Conservation (phyloP, 345 rosid species). For the Gossypium arboreum region DNA sequence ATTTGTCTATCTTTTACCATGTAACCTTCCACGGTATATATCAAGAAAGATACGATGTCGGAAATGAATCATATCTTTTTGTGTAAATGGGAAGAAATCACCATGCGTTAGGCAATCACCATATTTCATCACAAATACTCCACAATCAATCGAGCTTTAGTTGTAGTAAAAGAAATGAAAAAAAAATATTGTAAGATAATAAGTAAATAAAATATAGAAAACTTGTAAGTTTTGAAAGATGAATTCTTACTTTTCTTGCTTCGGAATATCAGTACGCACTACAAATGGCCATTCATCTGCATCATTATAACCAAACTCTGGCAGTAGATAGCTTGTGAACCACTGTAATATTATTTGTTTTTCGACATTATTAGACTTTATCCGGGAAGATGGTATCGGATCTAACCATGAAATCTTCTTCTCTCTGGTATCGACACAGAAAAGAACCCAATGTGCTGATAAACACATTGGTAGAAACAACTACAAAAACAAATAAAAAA, state of each 20-base stretch:
- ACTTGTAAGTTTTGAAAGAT: background rate
- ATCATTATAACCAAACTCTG: background rate
- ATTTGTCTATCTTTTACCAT: background rate
- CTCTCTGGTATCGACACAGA: background rate
- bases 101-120: background rate
- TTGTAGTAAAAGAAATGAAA: background rate
- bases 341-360: background rate
- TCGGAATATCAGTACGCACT: background rate
- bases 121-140: background rate
- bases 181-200: background rate
- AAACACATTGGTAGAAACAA: conserved; percentile 4
- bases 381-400: background rate
- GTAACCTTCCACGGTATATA: background rate
- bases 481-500: background rate
- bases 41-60: background rate
- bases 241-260: background rate
- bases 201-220: background rate
- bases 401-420: background rate
- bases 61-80: background rate
- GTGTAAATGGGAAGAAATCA: background rate
- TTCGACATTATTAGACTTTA: background rate
- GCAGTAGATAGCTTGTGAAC: background rate
- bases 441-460: background rate
- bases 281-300: background rate
- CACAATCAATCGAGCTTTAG: background rate